Conservation (phyloP, 2,329 filamentous ascomycete species). For the Reticulascus tulasneorum region DNA sequence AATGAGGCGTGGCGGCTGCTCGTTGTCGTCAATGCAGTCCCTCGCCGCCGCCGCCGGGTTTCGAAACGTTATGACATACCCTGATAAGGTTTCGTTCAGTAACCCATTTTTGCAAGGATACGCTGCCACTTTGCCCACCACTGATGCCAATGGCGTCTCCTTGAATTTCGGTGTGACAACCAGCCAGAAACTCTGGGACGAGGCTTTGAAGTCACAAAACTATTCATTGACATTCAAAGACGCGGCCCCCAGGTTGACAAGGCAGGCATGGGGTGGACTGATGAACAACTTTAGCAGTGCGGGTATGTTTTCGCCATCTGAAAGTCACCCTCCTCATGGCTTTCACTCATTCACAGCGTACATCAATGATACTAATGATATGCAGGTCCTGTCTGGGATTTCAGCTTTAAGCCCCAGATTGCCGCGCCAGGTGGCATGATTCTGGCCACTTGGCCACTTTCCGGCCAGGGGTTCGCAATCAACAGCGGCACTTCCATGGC, state of each 20-base stretch:
- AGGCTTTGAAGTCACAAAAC: not conserved
- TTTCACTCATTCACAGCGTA: not conserved
- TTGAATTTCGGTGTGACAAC: slow-evolving; percentile 8
- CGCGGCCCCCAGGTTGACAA: slow-evolving; percentile 1
- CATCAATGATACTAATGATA: not conserved
- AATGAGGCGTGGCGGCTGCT: slow-evolving; percentile 2
- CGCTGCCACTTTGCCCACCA: slow-evolving; percentile 2
- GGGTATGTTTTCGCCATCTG: slow-evolving; percentile 1
- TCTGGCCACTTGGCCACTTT: slow-evolving; percentile 29
- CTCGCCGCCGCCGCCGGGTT: slow-evolving; percentile 8
- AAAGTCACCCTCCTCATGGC: no score
- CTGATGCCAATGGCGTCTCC: slow-evolving; percentile 4
- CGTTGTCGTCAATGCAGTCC: slow-evolving; percentile 1
- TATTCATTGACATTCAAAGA: slow-evolving; percentile 4
- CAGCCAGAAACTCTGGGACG: not conserved
- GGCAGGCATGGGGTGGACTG: slow-evolving; percentile 7
- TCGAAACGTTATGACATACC: slow-evolving; percentile 8
- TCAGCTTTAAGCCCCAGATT: slow-evolving; percentile 24
- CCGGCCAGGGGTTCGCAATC: slow-evolving; percentile 24
- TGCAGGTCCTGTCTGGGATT: slow-evolving; percentile 8
- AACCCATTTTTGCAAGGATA: slow-evolving; percentile 12
- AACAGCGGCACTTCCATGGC: slow-evolving; percentile 33
- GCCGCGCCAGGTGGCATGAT: slow-evolving; percentile 30
- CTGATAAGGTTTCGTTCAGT: no score
- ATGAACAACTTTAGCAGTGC: slow-evolving; percentile 12